Conservation (phyloP, 2,329 filamentous ascomycete genomes). For the Cercospora sp. region DNA sequence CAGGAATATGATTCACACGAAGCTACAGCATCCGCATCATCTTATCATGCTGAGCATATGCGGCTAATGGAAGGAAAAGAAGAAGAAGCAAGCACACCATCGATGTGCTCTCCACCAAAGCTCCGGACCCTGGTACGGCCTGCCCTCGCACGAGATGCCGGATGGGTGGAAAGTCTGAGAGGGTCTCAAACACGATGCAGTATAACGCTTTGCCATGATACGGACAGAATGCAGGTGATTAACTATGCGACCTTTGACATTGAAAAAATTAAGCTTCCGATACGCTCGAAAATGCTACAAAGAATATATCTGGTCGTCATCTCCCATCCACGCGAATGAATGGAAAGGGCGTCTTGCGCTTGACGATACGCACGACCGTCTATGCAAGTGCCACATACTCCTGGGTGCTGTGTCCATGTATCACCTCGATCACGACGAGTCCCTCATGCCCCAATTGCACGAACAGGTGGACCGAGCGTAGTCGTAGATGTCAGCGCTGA, state of each 20-base stretch:
- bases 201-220: background rate
- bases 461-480: no score
- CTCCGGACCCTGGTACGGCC: background rate
- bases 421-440: background rate
- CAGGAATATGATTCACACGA: background rate
- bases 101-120: background rate
- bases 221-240: background rate
- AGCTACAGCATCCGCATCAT: background rate
- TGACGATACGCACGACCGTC: background rate
- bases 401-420: background rate
- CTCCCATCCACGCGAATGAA: background rate
- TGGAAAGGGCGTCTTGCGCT: background rate
- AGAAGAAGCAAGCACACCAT: background rate
- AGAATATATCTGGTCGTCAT: background rate
- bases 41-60: background rate
- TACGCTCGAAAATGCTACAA: background rate
- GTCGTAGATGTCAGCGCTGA: background rate
- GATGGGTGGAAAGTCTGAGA: background rate
- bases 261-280: background rate
- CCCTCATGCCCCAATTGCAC: background rate
- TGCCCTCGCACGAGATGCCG: background rate
- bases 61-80: background rate
- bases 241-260: background rate
- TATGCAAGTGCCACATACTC: background rate
- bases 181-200: background rate